Evolutionary conservation across 257 asterid species (phyloP), one percentile per base, ranked within the genome.

Genomic region (Salvia hispanica): DNA sequence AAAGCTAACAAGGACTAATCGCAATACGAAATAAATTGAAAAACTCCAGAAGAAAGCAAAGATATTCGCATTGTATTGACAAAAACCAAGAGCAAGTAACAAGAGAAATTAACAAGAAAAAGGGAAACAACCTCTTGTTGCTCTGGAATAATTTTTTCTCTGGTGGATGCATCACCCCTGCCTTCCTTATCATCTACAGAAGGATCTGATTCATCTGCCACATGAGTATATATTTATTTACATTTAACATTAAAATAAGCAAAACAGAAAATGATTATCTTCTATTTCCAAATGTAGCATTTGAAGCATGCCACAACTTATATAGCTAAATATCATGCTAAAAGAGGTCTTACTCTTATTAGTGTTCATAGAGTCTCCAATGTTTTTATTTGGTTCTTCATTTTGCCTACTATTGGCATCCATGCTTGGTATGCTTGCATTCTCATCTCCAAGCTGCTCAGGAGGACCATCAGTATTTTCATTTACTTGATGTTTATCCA

Each of bases 101-200:
- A 18, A 56, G 57, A 69, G 58, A 72, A 73, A 80, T 53, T 44
- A 58, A 58, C 16, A 11, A 73, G 39, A 62, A 18, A 18, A 52
- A 64, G 65, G 67, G 62, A 73, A 77, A 69, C 52, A 62, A 92
- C 98, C 98, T 80, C 62, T 58, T 73, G 77, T 75, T 75, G 76
- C 69, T 67, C 76, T 62, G 80, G 77, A 67, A 34, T 57, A 34
- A 50, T 60, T 54, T 80, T 78, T 21, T 6, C 64, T 18, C 59
- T 48, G 64, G 64, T 69, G 57, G 85, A 67, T 58, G 78, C 72
- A 66, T 64, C 66, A 47, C 69, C 78, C 58, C 46, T 71, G 59
- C 66, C 59, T 60, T 55, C 79, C 54, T 75, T 79, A 71, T 78
- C 78, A 51, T 64, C 51, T 47, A 58, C 74, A 42, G 72, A 63